Percentiles rank a stretch among this genome's conserved stretches.
These are phyloP conservation scores for Crepidotus variabilis DNA, from an alignment of 768 basidiomycete species.

Conservation along the genomic window DNA sequence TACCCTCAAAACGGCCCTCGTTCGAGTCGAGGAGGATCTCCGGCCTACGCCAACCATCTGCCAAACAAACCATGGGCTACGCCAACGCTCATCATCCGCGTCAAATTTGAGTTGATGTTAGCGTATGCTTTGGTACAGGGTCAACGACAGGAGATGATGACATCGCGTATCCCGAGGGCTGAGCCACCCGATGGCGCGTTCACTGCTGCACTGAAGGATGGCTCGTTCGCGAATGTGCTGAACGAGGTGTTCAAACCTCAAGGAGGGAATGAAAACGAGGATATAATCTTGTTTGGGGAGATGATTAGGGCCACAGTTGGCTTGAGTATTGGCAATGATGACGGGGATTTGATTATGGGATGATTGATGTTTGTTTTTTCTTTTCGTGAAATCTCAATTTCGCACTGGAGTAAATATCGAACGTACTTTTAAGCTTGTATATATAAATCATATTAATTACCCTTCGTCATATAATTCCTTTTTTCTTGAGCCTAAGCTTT, in stretches of 20 bases:
- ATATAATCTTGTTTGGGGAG: slow-evolving; percentile 4
- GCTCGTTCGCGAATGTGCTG: background rate
- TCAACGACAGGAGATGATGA: slow-evolving; percentile 4
- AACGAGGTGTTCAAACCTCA: background rate
- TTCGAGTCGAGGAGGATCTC: background rate
- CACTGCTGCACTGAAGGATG: background rate
- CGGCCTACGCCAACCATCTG: background rate
- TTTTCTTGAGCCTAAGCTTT: slow-evolving; percentile 2
- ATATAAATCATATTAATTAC: background rate
- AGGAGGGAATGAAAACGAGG: slow-evolving; percentile 4
- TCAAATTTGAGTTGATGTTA: slow-evolving; percentile 15
- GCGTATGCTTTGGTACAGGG: slow-evolving; percentile 10
- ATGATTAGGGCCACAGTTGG: slow-evolving; percentile 2
- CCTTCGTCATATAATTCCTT: background rate
- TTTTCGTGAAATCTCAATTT: background rate
- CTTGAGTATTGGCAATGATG: background rate
- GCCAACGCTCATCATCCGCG: slow-evolving; percentile 9
- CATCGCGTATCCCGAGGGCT: background rate
- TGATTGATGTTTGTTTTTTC: background rate
- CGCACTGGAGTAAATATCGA: background rate
- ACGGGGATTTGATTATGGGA: background rate
- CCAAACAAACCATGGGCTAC: slow-evolving; percentile 12
- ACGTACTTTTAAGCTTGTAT: background rate
- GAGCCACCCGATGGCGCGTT: slow-evolving; percentile 5
- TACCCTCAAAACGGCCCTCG: background rate